These are phyloP conservation scores for Boletus sp. DNA, from an alignment of 768 basidiomycete species.

Conservation along the genomic window DNA sequence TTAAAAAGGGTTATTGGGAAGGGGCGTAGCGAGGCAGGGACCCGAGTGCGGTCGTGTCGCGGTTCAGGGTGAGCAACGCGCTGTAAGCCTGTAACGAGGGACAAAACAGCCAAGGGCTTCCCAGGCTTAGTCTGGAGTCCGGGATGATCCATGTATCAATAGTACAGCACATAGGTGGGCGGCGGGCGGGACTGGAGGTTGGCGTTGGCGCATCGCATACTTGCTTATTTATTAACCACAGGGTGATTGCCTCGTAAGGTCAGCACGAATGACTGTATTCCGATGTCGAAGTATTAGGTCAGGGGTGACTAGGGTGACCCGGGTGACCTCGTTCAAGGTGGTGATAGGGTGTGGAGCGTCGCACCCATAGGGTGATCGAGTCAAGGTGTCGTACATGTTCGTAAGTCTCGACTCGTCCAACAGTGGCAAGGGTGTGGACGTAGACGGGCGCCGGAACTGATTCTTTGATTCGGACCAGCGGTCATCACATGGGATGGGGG, in stretches of 20 bases:
- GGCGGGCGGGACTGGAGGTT: not conserved
- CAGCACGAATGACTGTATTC: not conserved
- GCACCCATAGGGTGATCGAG: not conserved
- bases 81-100: not conserved
- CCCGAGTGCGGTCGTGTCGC: not conserved
- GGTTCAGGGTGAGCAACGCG: not conserved
- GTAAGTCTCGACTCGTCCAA: not conserved
- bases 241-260: not conserved
- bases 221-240: not conserved
- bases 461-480: not conserved
- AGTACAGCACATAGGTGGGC: no score
- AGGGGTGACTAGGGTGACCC: not conserved
- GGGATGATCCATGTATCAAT: not conserved
- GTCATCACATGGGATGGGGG: not conserved
- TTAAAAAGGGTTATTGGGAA: not conserved
- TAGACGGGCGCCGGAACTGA: not conserved
- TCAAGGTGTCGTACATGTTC: not conserved
- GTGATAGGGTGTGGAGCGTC: no score
- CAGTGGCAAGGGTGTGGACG: not conserved
- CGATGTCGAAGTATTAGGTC: not conserved
- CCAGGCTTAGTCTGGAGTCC: not conserved
- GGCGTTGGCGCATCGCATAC: not conserved
- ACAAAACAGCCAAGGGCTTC: not conserved
- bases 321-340: not conserved
- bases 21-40: not conserved